Percentiles rank a stretch among this genome's conserved stretches.
Evolutionary conservation across 257 asterid genomes (phyloP).

Genomic region (Solanum chiquidenum): DNA sequence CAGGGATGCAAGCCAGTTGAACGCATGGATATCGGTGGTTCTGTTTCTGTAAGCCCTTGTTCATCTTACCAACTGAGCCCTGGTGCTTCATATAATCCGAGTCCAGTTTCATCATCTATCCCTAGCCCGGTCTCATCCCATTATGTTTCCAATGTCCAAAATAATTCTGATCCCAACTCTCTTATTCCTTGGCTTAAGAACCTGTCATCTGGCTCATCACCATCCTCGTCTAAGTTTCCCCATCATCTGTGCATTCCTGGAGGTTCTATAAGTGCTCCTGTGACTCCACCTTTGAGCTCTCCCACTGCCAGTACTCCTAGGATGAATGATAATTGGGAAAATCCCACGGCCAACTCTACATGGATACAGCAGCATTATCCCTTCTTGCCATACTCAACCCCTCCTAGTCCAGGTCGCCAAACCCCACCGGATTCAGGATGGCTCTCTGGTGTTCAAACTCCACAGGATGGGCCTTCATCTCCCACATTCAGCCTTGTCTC

Average conservation of each 20-base stretch:
- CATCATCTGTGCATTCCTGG: slow-evolving; percentile 74
- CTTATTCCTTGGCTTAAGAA: slow-evolving; percentile 96
- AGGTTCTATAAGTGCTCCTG: slow-evolving; percentile 94
- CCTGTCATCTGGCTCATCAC: slow-evolving; percentile 64
- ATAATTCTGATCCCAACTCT: slow-evolving; percentile 57
- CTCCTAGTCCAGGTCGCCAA: slow-evolving; percentile 72
- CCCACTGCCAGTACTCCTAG: slow-evolving; percentile 80
- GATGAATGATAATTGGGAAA: slow-evolving; percentile 63
- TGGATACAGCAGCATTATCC: slow-evolving; percentile 68
- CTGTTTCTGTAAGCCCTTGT: slow-evolving; percentile 67
- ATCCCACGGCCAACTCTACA: slow-evolving; percentile 37
- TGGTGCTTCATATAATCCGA: slow-evolving; percentile 70
- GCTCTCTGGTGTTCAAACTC: slow-evolving; percentile 94
- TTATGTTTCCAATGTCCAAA: slow-evolving; percentile 33
- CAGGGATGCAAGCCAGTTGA: slow-evolving; percentile 93
- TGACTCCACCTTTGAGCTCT: slow-evolving; percentile 93
- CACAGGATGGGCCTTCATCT: slow-evolving; percentile 76
- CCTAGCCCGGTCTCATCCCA: slow-evolving; percentile 66
- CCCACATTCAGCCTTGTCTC: slow-evolving; percentile 89
- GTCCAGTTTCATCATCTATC: slow-evolving; percentile 75
- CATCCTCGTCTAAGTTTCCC: slow-evolving; percentile 53
- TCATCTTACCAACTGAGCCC: slow-evolving; percentile 86
- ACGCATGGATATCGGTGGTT: slow-evolving; percentile 51
- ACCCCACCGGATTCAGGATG: slow-evolving; percentile 90
- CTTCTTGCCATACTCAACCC: slow-evolving; percentile 67